Evolutionary conservation across 352 stramenopile species (phyloP).

Genomic region (Globisporangium carolinianum): DNA sequence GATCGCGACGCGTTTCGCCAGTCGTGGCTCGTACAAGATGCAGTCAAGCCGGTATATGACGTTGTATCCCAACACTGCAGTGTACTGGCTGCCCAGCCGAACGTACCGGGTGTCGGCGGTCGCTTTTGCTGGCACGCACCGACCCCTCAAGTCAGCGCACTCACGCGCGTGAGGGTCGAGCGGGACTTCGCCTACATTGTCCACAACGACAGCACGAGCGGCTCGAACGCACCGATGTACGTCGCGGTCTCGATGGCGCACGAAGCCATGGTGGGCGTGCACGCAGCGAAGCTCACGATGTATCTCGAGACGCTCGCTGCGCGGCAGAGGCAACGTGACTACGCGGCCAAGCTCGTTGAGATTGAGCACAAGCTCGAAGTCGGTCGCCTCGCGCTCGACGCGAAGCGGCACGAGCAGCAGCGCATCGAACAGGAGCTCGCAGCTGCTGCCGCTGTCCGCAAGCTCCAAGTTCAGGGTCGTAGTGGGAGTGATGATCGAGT

Average conservation of each 20-base stretch:
- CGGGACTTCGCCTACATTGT: constrained; percentile 54
- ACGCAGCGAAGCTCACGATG: constrained; percentile 25
- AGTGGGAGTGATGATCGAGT: no score
- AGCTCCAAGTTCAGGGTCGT: constrained; percentile 16
- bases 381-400: constrained; percentile 42
- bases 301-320: constrained; percentile 42
- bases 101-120: constrained; percentile 45
- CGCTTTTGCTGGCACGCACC: constrained; percentile 65
- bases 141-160: constrained; percentile 17
- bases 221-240: constrained; percentile 32
- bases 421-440: constrained; percentile 46
- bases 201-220: constrained; percentile 32
- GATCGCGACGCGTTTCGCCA: constrained; percentile 45
- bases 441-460: constrained; percentile 16
- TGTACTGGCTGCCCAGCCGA: constrained; percentile 43
- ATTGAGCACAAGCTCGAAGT: constrained; percentile 64
- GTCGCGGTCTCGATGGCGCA: constrained; percentile 48
- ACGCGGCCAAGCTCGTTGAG: constrained; percentile 47
- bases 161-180: constrained; percentile 40
- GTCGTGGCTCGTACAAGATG: constrained; percentile 19
- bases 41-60: constrained; percentile 34
- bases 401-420: constrained; percentile 59
- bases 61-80: constrained; percentile 41
- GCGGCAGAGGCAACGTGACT: constrained; percentile 32
- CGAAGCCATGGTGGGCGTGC: constrained; percentile 44